Evolutionary conservation across 2,329 filamentous ascomycete species (phyloP), one percentile per base, ranked within the genome.

Genomic region (Beauveria medogensis): DNA sequence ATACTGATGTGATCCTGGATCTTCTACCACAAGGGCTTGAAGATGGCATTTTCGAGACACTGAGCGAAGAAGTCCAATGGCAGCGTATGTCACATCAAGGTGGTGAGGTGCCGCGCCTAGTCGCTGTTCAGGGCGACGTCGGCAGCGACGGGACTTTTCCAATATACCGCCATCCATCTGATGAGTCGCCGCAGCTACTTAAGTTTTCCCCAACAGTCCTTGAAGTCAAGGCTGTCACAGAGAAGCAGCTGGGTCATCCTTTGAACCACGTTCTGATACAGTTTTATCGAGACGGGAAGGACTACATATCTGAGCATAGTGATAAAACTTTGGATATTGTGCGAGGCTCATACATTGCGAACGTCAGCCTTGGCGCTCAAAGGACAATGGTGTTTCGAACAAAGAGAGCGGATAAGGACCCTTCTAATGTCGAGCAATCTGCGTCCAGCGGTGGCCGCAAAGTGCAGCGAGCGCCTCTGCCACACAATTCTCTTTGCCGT

Each of bases 261-360:
- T 75, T 99, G 47, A 99, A 99, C 69, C 94, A 99, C 71, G 92
- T 87, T 1, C 77, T 99, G 53, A 95, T 99, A 51, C 94, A 99
- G 70, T 83, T 92, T 62, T 99, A 99, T 70, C 90, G 94, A n/a
- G 82, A 83, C 66, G 91, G 93, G 3, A 85, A 84, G 53, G 94
- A 99, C 74, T 91, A 91, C 71, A 99, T 99, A 64, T 94, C 91
- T 0, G 94, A 99, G 71, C 94, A 99, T 70, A 95, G 91, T 44
- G 94, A 99, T 72, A 99, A 99, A 75, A 96, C 93, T 0, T 79
- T 99, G 26, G 94, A 99, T 71, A 94, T 99, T 61, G 86, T 85
- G 14, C 84, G 82, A 28, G 86, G 81, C 5, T 94, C 90, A 26
- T 92, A 82, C 63, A 96, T 99, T 66, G 91, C 92, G 65, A 99